A percentile compares a stretch with the other conserved stretches of the same genome.
phyloP scores from a whole-genome alignment of 2,329 filamentous ascomycete species.

The Cryphonectria parasitica region DNA sequence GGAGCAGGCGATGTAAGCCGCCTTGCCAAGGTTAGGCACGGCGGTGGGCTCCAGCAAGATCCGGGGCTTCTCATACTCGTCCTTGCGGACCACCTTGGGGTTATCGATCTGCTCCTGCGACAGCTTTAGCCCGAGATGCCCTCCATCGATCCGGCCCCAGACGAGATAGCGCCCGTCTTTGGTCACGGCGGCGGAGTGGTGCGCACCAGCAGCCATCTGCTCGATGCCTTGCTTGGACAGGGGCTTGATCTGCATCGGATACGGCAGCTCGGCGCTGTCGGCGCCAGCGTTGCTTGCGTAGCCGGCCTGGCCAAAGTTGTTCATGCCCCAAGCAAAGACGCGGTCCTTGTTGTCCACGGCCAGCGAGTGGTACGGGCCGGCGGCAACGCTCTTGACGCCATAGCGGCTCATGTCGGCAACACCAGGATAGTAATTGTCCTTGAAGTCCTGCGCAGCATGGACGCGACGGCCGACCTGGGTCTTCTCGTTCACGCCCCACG shows the following conservation, averaged over 20 bases:
- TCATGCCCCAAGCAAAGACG: conserved; percentile 68
- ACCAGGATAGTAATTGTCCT: conserved; percentile 29
- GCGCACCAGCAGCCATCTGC: conserved; percentile 60
- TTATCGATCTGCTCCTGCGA: conserved; percentile 51
- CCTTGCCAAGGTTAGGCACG: conserved; percentile 56
- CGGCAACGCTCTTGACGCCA: conserved; percentile 55
- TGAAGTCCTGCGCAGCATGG: conserved; percentile 20
- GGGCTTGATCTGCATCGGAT: conserved; percentile 56
- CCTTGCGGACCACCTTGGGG: conserved; percentile 52
- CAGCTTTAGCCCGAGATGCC: conserved; percentile 50
- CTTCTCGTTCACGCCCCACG: conserved; percentile 67
- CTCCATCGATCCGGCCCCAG: conserved; percentile 46
- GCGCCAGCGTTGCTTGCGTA: conserved; percentile 55
- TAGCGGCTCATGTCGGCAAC: conserved; percentile 36
- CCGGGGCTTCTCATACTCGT: conserved; percentile 59
- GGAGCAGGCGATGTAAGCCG: conserved; percentile 52
- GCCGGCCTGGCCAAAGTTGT: conserved; percentile 68
- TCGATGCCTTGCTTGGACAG: conserved; percentile 56
- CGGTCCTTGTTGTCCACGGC: conserved; percentile 62
- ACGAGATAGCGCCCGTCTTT: conserved; percentile 41
- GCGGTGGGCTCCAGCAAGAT: conserved; percentile 64
- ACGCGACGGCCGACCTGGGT: conserved; percentile 62
- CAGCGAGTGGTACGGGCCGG: conserved; percentile 67
- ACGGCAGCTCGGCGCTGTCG: conserved; percentile 60
- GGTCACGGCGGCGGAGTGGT: conserved; percentile 58